These are phyloP conservation scores for Pholiota adiposa DNA, from an alignment of 1,284 basidiomycete species.

Conservation along the genomic window DNA sequence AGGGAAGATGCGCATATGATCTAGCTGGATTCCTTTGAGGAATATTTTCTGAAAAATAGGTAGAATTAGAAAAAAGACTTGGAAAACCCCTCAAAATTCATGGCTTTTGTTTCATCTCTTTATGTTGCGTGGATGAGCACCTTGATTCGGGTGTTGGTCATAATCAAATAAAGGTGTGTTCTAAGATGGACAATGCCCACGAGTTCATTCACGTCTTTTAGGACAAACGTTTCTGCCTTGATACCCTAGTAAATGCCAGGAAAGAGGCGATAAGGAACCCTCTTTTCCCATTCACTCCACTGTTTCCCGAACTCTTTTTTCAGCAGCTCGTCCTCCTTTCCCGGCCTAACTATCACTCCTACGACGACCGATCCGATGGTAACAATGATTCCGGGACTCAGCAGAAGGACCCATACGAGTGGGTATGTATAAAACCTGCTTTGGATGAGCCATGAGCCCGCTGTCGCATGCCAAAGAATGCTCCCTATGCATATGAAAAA, in stretches of 20 bases:
- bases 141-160: no score
- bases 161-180: no score
- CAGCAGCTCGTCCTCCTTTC: neutral
- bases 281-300: neutral
- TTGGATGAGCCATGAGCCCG: slow-evolving; percentile 3
- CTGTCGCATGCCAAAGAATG: neutral
- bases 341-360: neutral
- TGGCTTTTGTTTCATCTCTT: slow-evolving; percentile 14
- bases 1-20: slow-evolving; percentile 15
- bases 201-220: no score
- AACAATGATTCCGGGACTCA: neutral
- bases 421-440: neutral
- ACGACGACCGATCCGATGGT: neutral
- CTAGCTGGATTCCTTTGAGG: neutral
- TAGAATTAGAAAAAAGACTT: slow-evolving; percentile 50
- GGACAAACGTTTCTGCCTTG: no score
- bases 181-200: neutral
- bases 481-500: neutral
- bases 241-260: neutral
- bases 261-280: neutral
- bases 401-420: neutral
- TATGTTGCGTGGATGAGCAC: no score
- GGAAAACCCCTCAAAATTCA: slow-evolving; percentile 52
- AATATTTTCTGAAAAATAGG: slow-evolving; percentile 26
- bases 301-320: no score